Percentiles rank a stretch among this genome's conserved stretches.
Evolutionary conservation across 1,284 basidiomycete species (phyloP).

Genomic region (Neolentinus lepideus): DNA sequence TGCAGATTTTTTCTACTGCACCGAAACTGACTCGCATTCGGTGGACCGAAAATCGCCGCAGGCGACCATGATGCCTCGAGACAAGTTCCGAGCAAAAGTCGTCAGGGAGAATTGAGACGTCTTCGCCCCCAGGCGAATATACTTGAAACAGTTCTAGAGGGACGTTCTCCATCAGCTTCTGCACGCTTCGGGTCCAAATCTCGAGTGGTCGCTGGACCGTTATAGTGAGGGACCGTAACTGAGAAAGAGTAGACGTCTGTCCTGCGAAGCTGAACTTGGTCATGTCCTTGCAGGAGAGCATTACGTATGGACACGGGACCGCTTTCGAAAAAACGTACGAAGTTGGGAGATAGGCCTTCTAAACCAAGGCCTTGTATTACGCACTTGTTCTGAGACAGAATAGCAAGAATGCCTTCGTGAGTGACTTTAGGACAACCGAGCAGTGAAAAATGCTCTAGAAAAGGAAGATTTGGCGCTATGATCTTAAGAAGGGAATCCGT

Average conservation of each 20-base stretch:
- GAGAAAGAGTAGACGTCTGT: conserved; percentile 26
- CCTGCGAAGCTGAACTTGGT: conserved; percentile 34
- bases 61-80: conserved; percentile 35
- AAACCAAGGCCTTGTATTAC: conserved; percentile 50
- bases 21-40: conserved; percentile 46
- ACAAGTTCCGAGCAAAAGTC: conserved; percentile 46
- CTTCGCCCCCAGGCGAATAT: conserved; percentile 41
- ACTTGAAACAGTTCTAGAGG: conserved; percentile 55
- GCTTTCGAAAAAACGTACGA: conserved; percentile 34
- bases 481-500: conserved; percentile 45
- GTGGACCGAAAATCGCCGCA: conserved; percentile 57
- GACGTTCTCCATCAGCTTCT: conserved; percentile 34
- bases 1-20: conserved; percentile 48
- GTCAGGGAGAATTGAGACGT: conserved; percentile 31
- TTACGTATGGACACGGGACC: not conserved
- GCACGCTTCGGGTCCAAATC: conserved; percentile 37
- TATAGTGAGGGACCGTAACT: conserved; percentile 51
- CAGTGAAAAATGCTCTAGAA: conserved; percentile 49
- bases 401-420: conserved; percentile 43
- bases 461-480: conserved; percentile 37
- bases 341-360: conserved; percentile 53
- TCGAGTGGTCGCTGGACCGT: conserved; percentile 30
- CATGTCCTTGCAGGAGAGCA: conserved; percentile 37
- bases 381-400: conserved; percentile 33
- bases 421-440: conserved; percentile 66